Conservation (phyloP, 2,329 filamentous ascomycete genomes). For the Chaetomiaceae sp. region DNA sequence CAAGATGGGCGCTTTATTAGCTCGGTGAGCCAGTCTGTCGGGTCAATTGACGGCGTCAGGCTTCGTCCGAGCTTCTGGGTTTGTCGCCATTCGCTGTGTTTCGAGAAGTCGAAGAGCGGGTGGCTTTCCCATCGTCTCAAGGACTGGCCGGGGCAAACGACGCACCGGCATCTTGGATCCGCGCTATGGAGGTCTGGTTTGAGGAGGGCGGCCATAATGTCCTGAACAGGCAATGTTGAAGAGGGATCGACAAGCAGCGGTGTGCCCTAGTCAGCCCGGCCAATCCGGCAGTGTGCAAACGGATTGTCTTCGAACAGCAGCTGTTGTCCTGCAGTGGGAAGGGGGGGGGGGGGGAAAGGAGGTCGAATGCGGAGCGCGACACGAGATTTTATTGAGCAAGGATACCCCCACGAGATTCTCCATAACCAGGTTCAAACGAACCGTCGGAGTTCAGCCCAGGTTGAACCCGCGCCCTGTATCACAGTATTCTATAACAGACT, state of each 20-base stretch:
- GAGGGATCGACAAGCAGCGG: constrained; percentile 6
- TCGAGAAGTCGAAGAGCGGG: background rate
- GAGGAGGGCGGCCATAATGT: constrained; percentile 2
- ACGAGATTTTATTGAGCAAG: background rate
- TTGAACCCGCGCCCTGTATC: no score
- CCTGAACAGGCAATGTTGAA: background rate
- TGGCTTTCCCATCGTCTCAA: background rate
- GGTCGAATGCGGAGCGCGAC: background rate
- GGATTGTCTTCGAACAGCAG: background rate
- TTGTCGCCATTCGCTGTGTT: background rate
- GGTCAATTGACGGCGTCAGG: background rate
- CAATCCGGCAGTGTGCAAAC: background rate
- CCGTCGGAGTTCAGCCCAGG: no score
- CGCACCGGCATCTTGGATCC: constrained; percentile 4
- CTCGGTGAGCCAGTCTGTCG: background rate
- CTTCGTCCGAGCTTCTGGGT: background rate
- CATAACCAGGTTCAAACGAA: background rate
- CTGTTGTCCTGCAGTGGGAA: background rate
- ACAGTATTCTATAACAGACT: no score
- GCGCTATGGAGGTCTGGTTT: background rate
- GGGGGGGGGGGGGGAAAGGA: no score
- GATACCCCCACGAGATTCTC: background rate
- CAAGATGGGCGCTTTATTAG: background rate
- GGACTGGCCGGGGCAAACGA: background rate
- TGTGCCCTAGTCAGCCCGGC: background rate